A percentile compares a stretch with the other conserved stretches of the same genome.
Evolutionary conservation across 2,329 filamentous ascomycete genomes (phyloP).

Genomic region (Thelonectria blattea): DNA sequence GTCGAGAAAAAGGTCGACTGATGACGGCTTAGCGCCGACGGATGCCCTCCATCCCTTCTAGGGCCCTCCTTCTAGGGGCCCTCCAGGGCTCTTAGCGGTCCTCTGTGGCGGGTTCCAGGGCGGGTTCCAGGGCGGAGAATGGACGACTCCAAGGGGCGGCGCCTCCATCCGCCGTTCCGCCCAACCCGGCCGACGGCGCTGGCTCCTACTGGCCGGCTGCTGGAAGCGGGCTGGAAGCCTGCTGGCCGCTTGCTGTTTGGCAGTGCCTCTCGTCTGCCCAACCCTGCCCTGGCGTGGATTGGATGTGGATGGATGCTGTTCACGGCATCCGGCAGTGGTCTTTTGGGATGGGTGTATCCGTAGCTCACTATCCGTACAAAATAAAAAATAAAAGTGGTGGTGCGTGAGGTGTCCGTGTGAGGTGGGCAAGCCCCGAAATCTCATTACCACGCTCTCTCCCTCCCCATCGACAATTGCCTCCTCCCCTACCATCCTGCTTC

Average conservation of each 20-base stretch:
- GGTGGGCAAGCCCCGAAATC: constrained; percentile 13
- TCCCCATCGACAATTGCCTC: constrained; percentile 13
- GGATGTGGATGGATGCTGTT: constrained; percentile 8
- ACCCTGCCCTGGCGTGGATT: constrained; percentile 10
- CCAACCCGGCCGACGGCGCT: constrained; percentile 33
- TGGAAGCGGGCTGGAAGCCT: constrained; percentile 13
- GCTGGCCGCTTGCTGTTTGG: constrained; percentile 22
- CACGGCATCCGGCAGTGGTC: constrained; percentile 26
- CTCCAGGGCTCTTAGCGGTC: constrained; percentile 22
- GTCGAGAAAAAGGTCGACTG: constrained; percentile 1
- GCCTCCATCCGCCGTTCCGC: constrained; percentile 26
- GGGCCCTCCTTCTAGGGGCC: constrained; percentile 17
- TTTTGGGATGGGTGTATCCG: constrained; percentile 20
- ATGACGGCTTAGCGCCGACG: constrained; percentile 26
- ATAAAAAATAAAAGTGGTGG: constrained; percentile 9
- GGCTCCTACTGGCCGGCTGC: constrained; percentile 32
- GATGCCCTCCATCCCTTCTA: neutral
- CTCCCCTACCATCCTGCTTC: neutral
- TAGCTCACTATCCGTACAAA: too few relatives aligned
- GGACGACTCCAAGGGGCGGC: constrained; percentile 14
- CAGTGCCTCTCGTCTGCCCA: constrained; percentile 12
- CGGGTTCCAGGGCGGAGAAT: constrained; percentile 16
- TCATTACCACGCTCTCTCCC: constrained; percentile 15
- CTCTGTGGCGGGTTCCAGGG: constrained; percentile 22
- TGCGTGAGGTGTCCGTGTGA: constrained; percentile 4